Conservation (phyloP, 805 yeast species). For the Myxozyma melibiosi region DNA sequence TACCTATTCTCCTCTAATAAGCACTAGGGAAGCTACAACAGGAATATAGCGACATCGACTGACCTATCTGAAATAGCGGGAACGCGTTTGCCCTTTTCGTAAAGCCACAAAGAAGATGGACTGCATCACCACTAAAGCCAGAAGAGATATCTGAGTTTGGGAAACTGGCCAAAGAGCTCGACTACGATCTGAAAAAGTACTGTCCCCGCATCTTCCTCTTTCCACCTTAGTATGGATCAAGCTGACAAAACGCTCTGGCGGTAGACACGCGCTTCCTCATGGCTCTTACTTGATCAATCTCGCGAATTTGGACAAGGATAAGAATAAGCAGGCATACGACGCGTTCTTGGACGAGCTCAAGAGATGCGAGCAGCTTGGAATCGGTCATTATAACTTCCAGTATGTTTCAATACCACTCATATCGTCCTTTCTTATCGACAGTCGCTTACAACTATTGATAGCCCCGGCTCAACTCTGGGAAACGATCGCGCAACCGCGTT, state of each 20-base stretch:
- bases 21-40: too few relatives aligned
- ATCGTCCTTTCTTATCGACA: not conserved
- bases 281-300: constrained; percentile 92
- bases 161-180: constrained; percentile 59
- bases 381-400: constrained; percentile 89
- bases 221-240: too few relatives aligned
- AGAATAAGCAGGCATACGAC: constrained; percentile 71
- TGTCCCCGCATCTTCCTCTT: not conserved
- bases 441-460: not conserved
- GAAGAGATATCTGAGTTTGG: constrained; percentile 71
- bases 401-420: constrained; percentile 9
- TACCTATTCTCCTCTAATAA: constrained; percentile 34
- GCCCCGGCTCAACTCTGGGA: constrained; percentile 74
- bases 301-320: constrained; percentile 85
- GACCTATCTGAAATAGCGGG: constrained; percentile 46
- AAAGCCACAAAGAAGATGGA: constrained; percentile 91
- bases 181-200: constrained; percentile 65
- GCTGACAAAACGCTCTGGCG: too few relatives aligned
- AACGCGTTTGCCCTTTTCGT: constrained; percentile 89
- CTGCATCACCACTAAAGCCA: constrained; percentile 69
- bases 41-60: too few relatives aligned
- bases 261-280: constrained; percentile 81
- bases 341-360: constrained; percentile 83
- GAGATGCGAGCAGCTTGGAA: constrained; percentile 81
- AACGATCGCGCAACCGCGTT: constrained; percentile 70